Conservation (phyloP, 2,329 filamentous ascomycete species). For the Coniochaeta sp. region DNA sequence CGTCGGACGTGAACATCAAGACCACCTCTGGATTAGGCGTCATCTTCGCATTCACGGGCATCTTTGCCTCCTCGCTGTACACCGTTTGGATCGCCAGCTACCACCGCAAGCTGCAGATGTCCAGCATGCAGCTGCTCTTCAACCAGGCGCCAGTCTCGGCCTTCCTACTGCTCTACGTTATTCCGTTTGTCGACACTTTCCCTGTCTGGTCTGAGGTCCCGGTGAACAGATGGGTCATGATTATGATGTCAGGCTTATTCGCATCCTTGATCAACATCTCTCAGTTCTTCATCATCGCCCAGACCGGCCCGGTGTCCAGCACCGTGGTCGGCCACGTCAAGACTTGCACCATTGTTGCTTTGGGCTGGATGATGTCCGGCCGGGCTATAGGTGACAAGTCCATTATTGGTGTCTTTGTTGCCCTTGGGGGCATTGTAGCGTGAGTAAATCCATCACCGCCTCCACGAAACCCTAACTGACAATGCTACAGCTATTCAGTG, state of each 20-base stretch:
- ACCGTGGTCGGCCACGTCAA: constrained; percentile 61
- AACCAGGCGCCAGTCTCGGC: constrained; percentile 60
- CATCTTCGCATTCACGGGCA: constrained; percentile 54
- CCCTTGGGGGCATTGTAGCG: constrained; percentile 49
- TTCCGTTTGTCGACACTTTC: constrained; percentile 58
- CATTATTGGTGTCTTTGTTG: constrained; percentile 45
- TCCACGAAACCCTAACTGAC: constrained; percentile 22
- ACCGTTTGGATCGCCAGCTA: constrained; percentile 62
- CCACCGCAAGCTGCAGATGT: constrained; percentile 57
- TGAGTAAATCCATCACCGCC: constrained; percentile 25
- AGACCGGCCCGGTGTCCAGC: constrained; percentile 55
- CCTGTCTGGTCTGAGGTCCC: constrained; percentile 46
- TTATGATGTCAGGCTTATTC: constrained; percentile 52
- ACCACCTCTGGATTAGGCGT: constrained; percentile 53
- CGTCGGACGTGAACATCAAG: constrained; percentile 37
- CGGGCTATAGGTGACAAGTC: constrained; percentile 48
- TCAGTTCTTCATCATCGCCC: constrained; percentile 54
- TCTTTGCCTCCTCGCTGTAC: constrained; percentile 59
- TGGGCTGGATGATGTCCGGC: constrained; percentile 52
- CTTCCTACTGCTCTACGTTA: constrained; percentile 55
- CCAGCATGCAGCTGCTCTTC: constrained; percentile 61
- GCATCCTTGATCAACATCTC: constrained; percentile 60
- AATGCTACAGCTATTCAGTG: constrained; percentile 18
- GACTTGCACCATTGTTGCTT: constrained; percentile 56
- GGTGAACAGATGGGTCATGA: constrained; percentile 47